Conservation (phyloP, 192 early-diverging fungal genomes). For the Coemansia sp. region DNA sequence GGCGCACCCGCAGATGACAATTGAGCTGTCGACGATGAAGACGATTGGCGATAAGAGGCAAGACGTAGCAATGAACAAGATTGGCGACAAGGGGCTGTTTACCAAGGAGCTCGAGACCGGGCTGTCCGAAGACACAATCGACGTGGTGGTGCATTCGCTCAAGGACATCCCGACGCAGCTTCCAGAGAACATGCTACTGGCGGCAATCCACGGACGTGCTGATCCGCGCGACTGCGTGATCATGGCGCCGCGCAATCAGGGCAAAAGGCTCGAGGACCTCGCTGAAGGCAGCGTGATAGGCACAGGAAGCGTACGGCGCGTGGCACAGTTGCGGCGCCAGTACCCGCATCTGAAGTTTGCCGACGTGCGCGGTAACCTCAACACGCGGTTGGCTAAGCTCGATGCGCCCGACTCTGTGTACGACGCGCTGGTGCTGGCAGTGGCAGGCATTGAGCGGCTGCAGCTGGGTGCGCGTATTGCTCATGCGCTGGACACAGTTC, state of each 20-base stretch:
- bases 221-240: constrained; percentile 89
- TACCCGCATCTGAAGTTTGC: constrained; percentile 75
- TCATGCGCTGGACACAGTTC: constrained; percentile 60
- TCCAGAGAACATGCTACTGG: constrained; percentile 77
- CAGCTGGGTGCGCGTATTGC: constrained; percentile 68
- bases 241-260: constrained; percentile 43
- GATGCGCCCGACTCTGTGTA: constrained; percentile 64
- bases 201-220: constrained; percentile 80
- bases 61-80: constrained; percentile 78
- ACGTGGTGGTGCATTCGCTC: constrained; percentile 89
- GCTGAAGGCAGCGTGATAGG: constrained; percentile 77
- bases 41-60: constrained; percentile 81
- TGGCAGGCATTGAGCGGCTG: constrained; percentile 79
- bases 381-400: constrained; percentile 85
- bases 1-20: constrained; percentile 44
- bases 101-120: constrained; percentile 88
- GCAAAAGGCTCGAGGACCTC: constrained; percentile 59
- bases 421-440: constrained; percentile 79
- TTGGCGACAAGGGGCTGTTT: constrained; percentile 88
- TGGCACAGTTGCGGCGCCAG: constrained; percentile 75
- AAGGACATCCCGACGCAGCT: constrained; percentile 91
- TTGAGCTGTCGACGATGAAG: constrained; percentile 61
- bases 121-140: constrained; percentile 61
- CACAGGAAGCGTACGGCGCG: constrained; percentile 82
- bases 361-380: constrained; percentile 80